Percentiles rank a stretch among this genome's conserved stretches.
phyloP scores from a whole-genome alignment of 2,329 filamentous ascomycete genomes.

The Aspergillus melleus region DNA sequence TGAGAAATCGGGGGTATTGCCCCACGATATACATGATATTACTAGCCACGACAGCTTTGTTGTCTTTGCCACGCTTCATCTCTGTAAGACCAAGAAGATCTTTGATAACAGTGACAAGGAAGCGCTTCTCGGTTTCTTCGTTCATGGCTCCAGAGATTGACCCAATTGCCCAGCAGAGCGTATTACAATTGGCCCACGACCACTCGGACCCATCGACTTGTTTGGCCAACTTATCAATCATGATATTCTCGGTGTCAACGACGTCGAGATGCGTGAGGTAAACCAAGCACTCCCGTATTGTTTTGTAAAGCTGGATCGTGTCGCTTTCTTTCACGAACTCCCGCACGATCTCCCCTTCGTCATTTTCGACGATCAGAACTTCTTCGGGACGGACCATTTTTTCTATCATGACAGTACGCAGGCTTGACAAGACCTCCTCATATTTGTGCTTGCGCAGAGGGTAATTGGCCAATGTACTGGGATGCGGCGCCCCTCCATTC shows the following conservation, averaged over 20 bases:
- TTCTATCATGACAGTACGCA: conserved; percentile 98
- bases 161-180: conserved; percentile 97
- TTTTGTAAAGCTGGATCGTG: conserved; percentile 99
- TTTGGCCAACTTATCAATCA: conserved; percentile 95
- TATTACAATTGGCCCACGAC: conserved; percentile 99
- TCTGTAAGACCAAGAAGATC: conserved; percentile 94
- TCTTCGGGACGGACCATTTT: conserved; percentile 99
- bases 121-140: conserved; percentile 97
- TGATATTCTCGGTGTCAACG: conserved; percentile 95
- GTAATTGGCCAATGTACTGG: conserved; percentile 80
- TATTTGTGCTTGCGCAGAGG: conserved; percentile 98
- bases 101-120: conserved; percentile 98
- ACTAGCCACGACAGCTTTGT: conserved; percentile 97
- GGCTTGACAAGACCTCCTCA: conserved; percentile 85
- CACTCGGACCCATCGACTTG: conserved; percentile 95
- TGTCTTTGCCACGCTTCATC: conserved; percentile 99
- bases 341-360: conserved; percentile 97
- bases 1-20: conserved; percentile 96
- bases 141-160: conserved; percentile 99
- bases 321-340: conserved; percentile 99
- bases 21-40: conserved; percentile 99
- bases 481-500: conserved; percentile 81
- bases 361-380: conserved; percentile 98
- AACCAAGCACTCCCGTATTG: conserved; percentile 92
- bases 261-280: conserved; percentile 98